Evolutionary conservation across 106 monocot species (phyloP), one percentile per base, ranked within the genome.

Genomic region (Alisma plantagoaquatica): DNA sequence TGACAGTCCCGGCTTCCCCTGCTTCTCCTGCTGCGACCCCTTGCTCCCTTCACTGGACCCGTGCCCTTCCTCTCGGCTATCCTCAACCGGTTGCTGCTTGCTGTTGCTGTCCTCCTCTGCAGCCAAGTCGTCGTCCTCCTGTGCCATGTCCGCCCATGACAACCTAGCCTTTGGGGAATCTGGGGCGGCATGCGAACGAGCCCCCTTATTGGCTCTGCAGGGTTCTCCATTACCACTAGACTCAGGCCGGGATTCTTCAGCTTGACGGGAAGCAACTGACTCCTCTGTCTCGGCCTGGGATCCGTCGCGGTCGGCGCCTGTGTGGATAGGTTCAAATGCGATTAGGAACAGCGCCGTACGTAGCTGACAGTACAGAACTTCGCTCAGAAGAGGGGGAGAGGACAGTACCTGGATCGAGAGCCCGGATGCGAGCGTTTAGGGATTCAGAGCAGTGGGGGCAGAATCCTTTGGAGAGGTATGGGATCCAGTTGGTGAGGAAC

Each of bases 111-210:
- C 72, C 48, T 65, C 82, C 51, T 28, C 70, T 2, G 27, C 68
- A 31, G 28, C 70, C 54, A 65, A 70, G 45, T 62, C 81, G 51
- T 84, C 83, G 47, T 75, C 82, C 73, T 88, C 82, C 69, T 84
- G 76, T 24, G 76, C 90, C 83, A 83, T 84, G 69, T 91, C 84
- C 45, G 91, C 91, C 91, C 91, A 91, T 11, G 83, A 89, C 73
- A 70, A 65, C 62, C 59, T 51, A 8, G 33, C 71, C 60, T 71
- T 75, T 0, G 71, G 61, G 4, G 61, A 61, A 7, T n/a, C n/a
- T n/a, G n/a, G n/a, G n/a, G n/a, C n/a, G n/a, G n/a, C n/a, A n/a
- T n/a, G n/a, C n/a, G n/a, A n/a, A n/a, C n/a, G n/a, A n/a, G n/a
- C n/a, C n/a, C n/a, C n/a, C n/a, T n/a, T n/a, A n/a, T n/a, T n/a